Base-by-base conservation (phyloP, 1,139 yeast species). In the Nakaseomyces glabratus region DNA sequence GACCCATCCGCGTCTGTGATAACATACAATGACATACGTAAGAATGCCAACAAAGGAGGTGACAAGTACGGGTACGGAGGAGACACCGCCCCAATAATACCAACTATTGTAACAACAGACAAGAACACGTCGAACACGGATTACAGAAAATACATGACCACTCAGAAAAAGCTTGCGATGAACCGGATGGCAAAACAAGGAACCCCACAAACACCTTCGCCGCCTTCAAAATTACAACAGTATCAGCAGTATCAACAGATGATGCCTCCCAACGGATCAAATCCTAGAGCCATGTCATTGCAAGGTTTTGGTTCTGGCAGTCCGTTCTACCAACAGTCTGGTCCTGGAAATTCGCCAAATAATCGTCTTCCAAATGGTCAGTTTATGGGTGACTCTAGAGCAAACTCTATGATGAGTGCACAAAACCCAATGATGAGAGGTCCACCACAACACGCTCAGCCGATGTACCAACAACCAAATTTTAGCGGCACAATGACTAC, bases 51-150 rank as follows among this genome's bases (percentile, higher is more conserved):
- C 44, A 65, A 76, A 28, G 85, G 84, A 4, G 73, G 73, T 30
- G 58, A 56, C 25, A 53, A 53, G 26, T 77, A 77, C 49, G 79
- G 79, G 1, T 59, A 66, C 25, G 58, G 61, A 6, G 51, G 60
- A 12, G 85, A 77, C 46, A 69, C 86, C 0, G 69, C 84, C 0
- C 88, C 90, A 4, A 73, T 78, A 43, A 80, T 81, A 28, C 93
- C 93, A 7, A 77, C 84, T 0, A 38, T 80, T 9, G 52, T 62
- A 14, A 52, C 63, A 0, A 58, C 47, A 16, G 48, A 45, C 11
- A 49, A 50, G 20, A 51, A 57, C 26, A 49, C 61, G 49, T 66
- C 61, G 43, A 76, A 72, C 46, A 62, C 72, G 7, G 77, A 76
- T 42, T 80, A 81, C 51, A 63, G 93, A 44, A 80, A 78, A 47